phyloP scores from a whole-genome alignment of 371 early-diverging fungal species.

The Haplosporangium sp. region DNA sequence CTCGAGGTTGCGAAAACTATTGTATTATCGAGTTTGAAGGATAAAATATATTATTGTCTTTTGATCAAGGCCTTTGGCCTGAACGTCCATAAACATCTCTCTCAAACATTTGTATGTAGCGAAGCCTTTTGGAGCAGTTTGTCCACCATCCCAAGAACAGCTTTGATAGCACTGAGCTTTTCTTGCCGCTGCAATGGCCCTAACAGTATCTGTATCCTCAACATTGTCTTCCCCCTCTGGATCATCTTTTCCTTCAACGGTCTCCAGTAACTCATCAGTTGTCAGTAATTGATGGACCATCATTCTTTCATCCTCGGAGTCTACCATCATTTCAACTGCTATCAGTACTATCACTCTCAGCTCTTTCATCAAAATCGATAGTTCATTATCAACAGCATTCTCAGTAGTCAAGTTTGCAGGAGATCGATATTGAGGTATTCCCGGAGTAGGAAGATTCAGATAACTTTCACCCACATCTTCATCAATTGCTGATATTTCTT shows the following conservation, averaged over 20 bases:
- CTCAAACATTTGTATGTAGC: background rate
- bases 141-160: background rate
- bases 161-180: background rate
- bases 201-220: background rate
- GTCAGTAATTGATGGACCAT: background rate
- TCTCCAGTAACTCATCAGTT: background rate
- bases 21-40: background rate
- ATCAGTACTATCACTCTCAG: no score
- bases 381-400: no score
- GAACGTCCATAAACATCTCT: background rate
- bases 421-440: no score
- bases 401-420: no score
- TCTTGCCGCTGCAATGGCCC: background rate
- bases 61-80: background rate
- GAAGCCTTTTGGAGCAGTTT: background rate
- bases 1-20: no score
- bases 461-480: no score
- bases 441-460: no score
- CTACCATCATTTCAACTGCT: background rate
- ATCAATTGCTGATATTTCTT: no score
- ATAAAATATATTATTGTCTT: background rate
- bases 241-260: background rate
- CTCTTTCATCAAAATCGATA: no score
- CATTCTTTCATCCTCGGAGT: background rate
- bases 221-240: no score